Percentiles rank a stretch among this genome's conserved stretches.
Conservation (phyloP, 306 rosid species). For the Trifolium fragiferum region DNA sequence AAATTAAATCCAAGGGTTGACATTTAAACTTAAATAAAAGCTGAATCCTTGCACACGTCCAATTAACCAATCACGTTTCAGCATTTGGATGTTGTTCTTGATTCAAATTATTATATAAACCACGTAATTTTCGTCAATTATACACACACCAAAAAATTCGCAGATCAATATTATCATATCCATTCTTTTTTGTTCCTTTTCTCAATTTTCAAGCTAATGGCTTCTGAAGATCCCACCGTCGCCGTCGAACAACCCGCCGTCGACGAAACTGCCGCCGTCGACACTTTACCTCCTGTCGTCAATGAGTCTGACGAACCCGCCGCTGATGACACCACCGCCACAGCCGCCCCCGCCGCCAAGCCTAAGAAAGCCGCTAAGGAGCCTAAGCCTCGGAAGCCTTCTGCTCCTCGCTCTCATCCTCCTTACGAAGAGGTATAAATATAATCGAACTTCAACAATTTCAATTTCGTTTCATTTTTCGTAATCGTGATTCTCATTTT, state of each 20-base stretch:
- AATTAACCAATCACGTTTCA: slow-evolving; percentile 62
- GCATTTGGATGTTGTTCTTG: slow-evolving; percentile 49
- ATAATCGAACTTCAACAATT: neutral
- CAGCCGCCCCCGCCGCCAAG: slow-evolving; percentile 35
- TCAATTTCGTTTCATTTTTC: no score
- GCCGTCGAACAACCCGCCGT: slow-evolving; percentile 42
- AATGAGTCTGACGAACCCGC: slow-evolving; percentile 42
- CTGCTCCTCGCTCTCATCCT: slow-evolving; percentile 67
- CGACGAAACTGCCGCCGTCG: slow-evolving; percentile 26
- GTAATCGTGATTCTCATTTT: neutral
- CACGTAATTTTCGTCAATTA: slow-evolving; percentile 48
- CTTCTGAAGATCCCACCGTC: slow-evolving; percentile 61
- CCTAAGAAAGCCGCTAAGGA: slow-evolving; percentile 48
- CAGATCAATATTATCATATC: slow-evolving; percentile 20
- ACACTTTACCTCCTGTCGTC: slow-evolving; percentile 49
- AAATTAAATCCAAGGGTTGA: slow-evolving; percentile 59
- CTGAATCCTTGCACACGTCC: slow-evolving; percentile 62
- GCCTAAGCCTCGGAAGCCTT: slow-evolving; percentile 59
- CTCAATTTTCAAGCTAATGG: slow-evolving; percentile 34
- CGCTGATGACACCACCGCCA: neutral
- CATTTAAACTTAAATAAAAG: slow-evolving; percentile 54
- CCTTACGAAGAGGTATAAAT: slow-evolving; percentile 76
- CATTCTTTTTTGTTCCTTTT: slow-evolving; percentile 3
- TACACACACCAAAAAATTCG: slow-evolving; percentile 52
- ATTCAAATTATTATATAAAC: slow-evolving; percentile 71